Percentiles rank a stretch among this genome's conserved stretches.
Evolutionary conservation across 345 rosid species (phyloP).

Genomic region (Murraya paniculata): DNA sequence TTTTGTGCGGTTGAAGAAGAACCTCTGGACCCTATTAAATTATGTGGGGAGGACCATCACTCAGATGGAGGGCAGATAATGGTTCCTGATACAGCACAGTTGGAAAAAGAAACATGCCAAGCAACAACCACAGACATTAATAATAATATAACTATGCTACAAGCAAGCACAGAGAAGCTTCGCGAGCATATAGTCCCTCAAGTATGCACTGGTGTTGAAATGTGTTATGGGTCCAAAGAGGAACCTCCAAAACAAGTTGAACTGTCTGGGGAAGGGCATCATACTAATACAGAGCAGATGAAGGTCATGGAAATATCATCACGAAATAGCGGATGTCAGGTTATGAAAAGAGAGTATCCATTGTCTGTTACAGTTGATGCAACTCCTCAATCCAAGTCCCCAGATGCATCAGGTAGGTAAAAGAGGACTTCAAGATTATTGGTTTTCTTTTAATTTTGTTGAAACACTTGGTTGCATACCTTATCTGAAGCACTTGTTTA

Average conservation of each 20-base stretch:
- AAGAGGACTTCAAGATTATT: constrained; percentile 10
- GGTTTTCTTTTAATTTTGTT: background rate
- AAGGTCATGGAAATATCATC: constrained; percentile 25
- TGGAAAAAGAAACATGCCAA: constrained; percentile 20
- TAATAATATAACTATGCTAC: constrained; percentile 16
- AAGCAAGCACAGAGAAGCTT: constrained; percentile 40
- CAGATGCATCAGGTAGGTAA: constrained; percentile 50
- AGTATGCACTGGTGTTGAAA: constrained; percentile 7
- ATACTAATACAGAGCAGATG: constrained; percentile 22
- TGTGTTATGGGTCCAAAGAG: constrained; percentile 18
- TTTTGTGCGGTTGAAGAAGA: constrained; percentile 18
- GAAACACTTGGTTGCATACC: background rate
- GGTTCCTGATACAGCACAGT: constrained; percentile 10
- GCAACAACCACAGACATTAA: constrained; percentile 14
- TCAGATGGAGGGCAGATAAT: constrained; percentile 19
- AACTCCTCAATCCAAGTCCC: constrained; percentile 41
- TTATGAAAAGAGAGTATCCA: constrained; percentile 27
- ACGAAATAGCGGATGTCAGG: constrained; percentile 17
- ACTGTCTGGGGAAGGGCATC: constrained; percentile 26
- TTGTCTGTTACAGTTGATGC: constrained; percentile 33
- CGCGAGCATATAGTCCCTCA: constrained; percentile 16
- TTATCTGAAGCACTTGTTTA: background rate
- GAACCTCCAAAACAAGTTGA: constrained; percentile 23
- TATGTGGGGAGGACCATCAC: constrained; percentile 21
- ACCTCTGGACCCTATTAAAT: constrained; percentile 5